Evolutionary conservation across 2,329 filamentous ascomycete species (phyloP).

Genomic region (Talaromyces sp.): DNA sequence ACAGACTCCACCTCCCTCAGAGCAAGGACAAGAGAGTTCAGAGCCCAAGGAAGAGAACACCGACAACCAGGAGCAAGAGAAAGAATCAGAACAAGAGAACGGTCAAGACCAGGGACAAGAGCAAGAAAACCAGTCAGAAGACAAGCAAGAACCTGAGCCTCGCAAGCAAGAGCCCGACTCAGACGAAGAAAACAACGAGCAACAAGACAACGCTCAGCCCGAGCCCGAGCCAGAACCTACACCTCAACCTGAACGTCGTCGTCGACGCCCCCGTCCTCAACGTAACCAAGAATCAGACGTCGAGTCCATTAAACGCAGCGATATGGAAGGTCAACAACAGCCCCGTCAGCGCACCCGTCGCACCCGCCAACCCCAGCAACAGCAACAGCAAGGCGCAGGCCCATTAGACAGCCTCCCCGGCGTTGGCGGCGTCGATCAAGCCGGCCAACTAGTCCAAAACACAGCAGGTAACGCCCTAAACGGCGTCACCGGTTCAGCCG

Average conservation of each 20-base stretch:
- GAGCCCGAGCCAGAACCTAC: conserved; percentile 42
- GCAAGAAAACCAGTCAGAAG: too few relatives aligned
- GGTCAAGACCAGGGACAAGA: conserved; percentile 7
- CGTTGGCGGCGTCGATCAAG: conserved; percentile 59
- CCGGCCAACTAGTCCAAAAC: conserved; percentile 57
- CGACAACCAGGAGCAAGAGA: conserved; percentile 19
- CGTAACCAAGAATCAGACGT: conserved; percentile 47
- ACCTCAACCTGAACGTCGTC: conserved; percentile 45
- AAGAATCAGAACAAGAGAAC: conserved; percentile 12
- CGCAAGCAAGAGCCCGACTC: conserved; percentile 23
- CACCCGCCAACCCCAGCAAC: conserved; percentile 55
- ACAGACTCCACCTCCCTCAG: conserved; percentile 28
- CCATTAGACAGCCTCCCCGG: conserved; percentile 52
- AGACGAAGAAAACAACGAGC: conserved; percentile 49
- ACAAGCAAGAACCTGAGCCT: background rate
- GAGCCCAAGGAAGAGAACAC: conserved; percentile 12
- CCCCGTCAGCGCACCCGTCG: conserved; percentile 58
- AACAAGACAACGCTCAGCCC: conserved; percentile 32
- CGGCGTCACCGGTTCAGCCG: conserved; percentile 42
- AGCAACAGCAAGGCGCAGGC: conserved; percentile 46
- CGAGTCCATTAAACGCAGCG: conserved; percentile 58
- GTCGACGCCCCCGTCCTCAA: conserved; percentile 21
- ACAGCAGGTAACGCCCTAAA: conserved; percentile 52
- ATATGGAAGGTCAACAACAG: conserved; percentile 53
- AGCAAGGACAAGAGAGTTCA: conserved; percentile 19